These are phyloP conservation scores for Cladobotryum mycophilum DNA, from an alignment of 2,329 filamentous ascomycete species.

Conservation along the genomic window DNA sequence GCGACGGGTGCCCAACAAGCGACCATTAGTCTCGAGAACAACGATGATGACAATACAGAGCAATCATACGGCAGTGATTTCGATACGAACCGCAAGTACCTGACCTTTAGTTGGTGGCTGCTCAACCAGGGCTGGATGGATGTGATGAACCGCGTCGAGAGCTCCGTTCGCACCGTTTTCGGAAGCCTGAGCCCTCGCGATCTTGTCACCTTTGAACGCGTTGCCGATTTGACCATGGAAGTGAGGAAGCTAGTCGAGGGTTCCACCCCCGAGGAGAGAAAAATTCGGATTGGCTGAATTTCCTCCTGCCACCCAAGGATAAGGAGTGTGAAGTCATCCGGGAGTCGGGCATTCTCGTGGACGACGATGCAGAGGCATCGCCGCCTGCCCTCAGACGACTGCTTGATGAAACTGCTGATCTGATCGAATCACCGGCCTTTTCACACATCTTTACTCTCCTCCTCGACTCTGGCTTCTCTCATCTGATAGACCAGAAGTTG, in stretches of 20 bases:
- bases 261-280: constrained; percentile 33
- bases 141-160: constrained; percentile 72
- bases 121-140: constrained; percentile 85
- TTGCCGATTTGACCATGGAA: constrained; percentile 74
- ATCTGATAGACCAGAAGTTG: constrained; percentile 76
- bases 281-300: constrained; percentile 66
- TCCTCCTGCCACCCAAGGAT: constrained; percentile 71
- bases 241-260: constrained; percentile 84
- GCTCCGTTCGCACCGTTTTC: constrained; percentile 85
- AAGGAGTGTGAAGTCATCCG: constrained; percentile 78
- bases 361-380: constrained; percentile 38
- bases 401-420: constrained; percentile 90
- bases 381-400: constrained; percentile 65
- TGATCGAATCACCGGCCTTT: constrained; percentile 91
- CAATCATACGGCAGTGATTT: constrained; percentile 88
- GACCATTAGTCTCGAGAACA: constrained; percentile 84
- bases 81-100: constrained; percentile 88
- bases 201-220: constrained; percentile 71
- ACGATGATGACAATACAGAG: constrained; percentile 80
- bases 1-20: constrained; percentile 68
- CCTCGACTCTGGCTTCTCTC: constrained; percentile 80
- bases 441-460: constrained; percentile 77
- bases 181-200: constrained; percentile 84
- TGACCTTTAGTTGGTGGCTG: constrained; percentile 98
- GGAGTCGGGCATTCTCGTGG: constrained; percentile 71